phyloP scores from a whole-genome alignment of 164 flowering plant species.

The Vitis cinerea region DNA sequence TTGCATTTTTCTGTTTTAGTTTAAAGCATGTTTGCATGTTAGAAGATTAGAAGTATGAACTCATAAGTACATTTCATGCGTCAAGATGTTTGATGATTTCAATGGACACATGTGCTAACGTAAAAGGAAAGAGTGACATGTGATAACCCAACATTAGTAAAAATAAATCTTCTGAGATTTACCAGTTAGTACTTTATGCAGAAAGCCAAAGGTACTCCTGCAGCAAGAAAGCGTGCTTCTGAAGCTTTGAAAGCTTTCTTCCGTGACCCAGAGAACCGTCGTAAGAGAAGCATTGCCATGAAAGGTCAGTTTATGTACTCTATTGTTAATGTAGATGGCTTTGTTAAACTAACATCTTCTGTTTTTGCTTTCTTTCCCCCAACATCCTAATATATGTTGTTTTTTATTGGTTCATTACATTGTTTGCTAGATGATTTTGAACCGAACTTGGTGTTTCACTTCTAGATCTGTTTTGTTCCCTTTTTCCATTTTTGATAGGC shows the following conservation, averaged over 20 bases:
- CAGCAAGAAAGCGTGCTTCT: conserved; percentile 81
- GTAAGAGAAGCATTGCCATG: conserved; percentile 83
- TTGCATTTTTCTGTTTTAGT: no score
- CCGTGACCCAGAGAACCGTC: conserved; percentile 81
- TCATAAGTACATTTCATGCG: background rate
- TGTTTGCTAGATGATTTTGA: no score
- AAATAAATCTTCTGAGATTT: background rate
- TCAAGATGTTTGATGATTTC: background rate
- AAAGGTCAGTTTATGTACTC: conserved; percentile 43
- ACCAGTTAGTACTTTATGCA: conserved; percentile 20
- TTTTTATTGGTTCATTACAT: no score
- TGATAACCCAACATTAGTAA: background rate
- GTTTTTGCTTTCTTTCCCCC: background rate
- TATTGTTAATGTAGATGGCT: background rate
- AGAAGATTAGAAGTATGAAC: no score
- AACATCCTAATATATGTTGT: no score
- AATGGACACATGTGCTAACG: background rate
- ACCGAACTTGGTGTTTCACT: no score
- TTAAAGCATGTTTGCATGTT: no score
- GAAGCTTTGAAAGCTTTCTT: conserved; percentile 78
- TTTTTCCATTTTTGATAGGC: no score
- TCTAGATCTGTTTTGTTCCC: no score
- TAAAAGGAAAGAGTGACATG: background rate
- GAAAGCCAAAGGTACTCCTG: conserved; percentile 89
- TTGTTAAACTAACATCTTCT: background rate